phyloP scores from a whole-genome alignment of 805 yeast genomes.

The Wickerhamiella australiensis region DNA sequence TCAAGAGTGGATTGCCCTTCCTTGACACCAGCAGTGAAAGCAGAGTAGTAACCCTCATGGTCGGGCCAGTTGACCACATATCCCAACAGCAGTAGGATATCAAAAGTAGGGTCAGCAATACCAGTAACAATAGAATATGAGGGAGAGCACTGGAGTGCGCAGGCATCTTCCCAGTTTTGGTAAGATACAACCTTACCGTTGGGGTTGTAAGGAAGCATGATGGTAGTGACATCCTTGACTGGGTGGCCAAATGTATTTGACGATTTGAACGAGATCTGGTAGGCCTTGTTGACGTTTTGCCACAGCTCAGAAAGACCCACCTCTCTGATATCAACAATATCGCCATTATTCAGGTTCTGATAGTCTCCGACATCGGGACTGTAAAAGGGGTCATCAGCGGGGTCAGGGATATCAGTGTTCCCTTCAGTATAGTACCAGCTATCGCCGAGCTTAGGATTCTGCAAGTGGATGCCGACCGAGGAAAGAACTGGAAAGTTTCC shows the following conservation, averaged over 20 bases:
- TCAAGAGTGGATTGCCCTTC: conserved; percentile 25
- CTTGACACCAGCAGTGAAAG: conserved; percentile 20
- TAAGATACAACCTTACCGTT: conserved; percentile 17
- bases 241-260: conserved; percentile 12
- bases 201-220: conserved; percentile 13
- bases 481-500: background rate
- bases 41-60: conserved; percentile 20
- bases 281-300: conserved; percentile 9
- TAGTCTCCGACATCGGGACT: conserved; percentile 8
- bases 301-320: conserved; percentile 14
- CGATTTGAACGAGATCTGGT: conserved; percentile 16
- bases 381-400: conserved; percentile 20
- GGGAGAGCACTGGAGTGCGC: conserved; percentile 20
- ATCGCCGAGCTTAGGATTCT: conserved; percentile 2
- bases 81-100: conserved; percentile 18
- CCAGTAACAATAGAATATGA: conserved; percentile 18
- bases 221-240: conserved; percentile 16
- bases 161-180: conserved; percentile 22
- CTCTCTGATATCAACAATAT: conserved; percentile 16
- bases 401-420: conserved; percentile 1
- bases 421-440: conserved; percentile 8
- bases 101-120: conserved; percentile 13
- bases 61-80: conserved; percentile 22
- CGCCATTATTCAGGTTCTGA: conserved; percentile 15
- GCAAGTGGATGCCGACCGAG: background rate